Base-by-base conservation (phyloP, 139 green algal genomes). In the Monoraphidium neglectum region DNA sequence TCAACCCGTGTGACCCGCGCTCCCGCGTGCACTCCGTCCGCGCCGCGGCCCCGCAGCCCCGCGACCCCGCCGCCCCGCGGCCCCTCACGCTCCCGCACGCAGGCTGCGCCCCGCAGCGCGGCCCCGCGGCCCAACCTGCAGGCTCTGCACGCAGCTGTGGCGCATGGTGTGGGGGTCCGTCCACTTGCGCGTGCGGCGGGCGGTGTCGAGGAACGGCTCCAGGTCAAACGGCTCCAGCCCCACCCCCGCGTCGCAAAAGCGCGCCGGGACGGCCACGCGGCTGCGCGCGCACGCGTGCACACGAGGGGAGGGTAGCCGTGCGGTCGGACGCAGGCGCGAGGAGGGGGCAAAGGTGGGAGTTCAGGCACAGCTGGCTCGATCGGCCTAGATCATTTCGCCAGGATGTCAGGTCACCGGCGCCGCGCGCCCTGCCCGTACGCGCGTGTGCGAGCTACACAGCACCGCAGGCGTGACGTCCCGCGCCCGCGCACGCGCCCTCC, bases 171-270 rank as follows among this genome's bases (percentile, higher is more conserved):
- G 87, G 0, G 93, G 93, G 83, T 93, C 94, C 80, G 94, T 87
- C 93, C 93, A 98, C 86, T 97, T 98, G 79, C 87, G 85, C 37
- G 86, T 94, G 71, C 85, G 80, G 72, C 87, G 30, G 23, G 80
- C 90, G 75, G 92, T 85, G 18, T 77, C 79, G 60, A 98, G 79
- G 77, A 96, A 97, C 28, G 84, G 78, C 47, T 93, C 88, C 61
- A 98, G 83, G 80, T 98, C 93, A 80, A 98, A 98, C 28, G 79
- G 77, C 16, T 75, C 73, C 43, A 93, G 82, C 12, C 85, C 90
- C 33, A 4, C 28, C 28, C 76, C 46, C 21, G 82, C 74, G 46
- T 81, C 75, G 2, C 35, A 32, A 38, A 85, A 93, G 30, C 86
- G 77, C 3, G 71, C 89, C 16, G 90, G 86, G 12, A 74, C 88